phyloP scores from a whole-genome alignment of 208 protist species.

The Leishmania tarentolae region DNA sequence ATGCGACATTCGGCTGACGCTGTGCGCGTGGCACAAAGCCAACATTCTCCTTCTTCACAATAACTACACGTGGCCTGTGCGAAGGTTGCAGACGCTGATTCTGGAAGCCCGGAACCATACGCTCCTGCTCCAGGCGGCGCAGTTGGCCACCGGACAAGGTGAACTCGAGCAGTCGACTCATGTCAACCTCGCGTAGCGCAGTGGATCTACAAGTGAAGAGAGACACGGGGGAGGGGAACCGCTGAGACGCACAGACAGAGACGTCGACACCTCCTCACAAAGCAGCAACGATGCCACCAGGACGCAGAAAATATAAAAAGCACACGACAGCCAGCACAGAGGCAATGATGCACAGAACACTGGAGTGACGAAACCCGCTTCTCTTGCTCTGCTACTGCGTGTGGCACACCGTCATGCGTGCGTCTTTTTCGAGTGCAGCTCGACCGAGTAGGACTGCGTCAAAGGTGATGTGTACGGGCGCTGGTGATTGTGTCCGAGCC shows the following conservation, averaged over 20 bases:
- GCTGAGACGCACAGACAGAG: background rate
- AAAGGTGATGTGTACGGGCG: background rate
- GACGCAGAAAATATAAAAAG: background rate
- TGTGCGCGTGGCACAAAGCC: slow-evolving; percentile 9
- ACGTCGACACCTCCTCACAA: background rate
- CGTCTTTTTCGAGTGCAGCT: background rate
- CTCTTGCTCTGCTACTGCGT: background rate
- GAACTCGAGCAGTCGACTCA: slow-evolving; percentile 7
- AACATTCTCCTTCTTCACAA: slow-evolving; percentile 8
- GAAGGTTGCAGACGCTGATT: slow-evolving; percentile 16
- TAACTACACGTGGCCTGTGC: slow-evolving; percentile 25
- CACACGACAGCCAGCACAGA: background rate
- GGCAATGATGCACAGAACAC: background rate
- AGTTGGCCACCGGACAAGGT: slow-evolving; percentile 13
- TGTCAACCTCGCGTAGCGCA: background rate
- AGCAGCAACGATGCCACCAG: background rate
- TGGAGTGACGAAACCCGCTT: background rate
- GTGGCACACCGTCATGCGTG: background rate
- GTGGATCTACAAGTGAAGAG: background rate
- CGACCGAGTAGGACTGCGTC: no score
- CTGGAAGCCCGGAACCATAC: slow-evolving; percentile 18
- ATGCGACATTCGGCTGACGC: slow-evolving; percentile 11
- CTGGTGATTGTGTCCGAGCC: background rate
- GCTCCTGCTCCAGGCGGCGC: slow-evolving; percentile 25
- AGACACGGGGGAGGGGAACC: background rate